Evolutionary conservation across 2,329 filamentous ascomycete genomes (phyloP).

Genomic region (Cladosporium sp.): DNA sequence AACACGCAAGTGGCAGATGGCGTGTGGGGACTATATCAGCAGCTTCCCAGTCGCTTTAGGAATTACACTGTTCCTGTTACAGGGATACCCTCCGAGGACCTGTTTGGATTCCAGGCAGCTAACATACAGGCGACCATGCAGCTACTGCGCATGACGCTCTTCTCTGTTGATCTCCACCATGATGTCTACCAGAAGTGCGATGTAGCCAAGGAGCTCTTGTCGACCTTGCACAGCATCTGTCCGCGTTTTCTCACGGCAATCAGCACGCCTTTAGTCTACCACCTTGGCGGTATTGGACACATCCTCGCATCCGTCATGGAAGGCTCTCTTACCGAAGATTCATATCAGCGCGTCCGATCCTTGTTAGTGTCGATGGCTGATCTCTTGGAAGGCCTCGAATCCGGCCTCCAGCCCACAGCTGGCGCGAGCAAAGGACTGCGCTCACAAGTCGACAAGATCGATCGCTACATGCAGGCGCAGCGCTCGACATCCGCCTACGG

Average conservation of each 20-base stretch:
- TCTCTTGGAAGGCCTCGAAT: conserved; percentile 40
- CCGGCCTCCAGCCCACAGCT: conserved; percentile 34
- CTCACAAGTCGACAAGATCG: conserved; percentile 39
- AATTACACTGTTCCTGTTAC: conserved; percentile 22
- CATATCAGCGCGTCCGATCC: conserved; percentile 37
- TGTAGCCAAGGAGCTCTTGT: conserved; percentile 40
- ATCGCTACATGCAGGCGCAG: conserved; percentile 36
- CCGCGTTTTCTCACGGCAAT: conserved; percentile 43
- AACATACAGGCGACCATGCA: conserved; percentile 46
- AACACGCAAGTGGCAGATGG: conserved; percentile 26
- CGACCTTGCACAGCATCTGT: conserved; percentile 39
- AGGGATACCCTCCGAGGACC: conserved; percentile 32
- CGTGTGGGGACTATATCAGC: conserved; percentile 24
- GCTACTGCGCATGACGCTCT: conserved; percentile 44
- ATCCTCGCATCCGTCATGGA: conserved; percentile 46
- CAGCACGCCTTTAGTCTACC: conserved; percentile 44
- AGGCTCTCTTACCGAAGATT: conserved; percentile 36
- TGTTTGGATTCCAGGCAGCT: conserved; percentile 45
- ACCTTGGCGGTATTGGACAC: conserved; percentile 44
- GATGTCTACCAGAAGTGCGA: conserved; percentile 40
- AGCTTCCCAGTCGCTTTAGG: conserved; percentile 28
- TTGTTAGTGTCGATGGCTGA: conserved; percentile 41
- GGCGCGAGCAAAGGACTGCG: conserved; percentile 37
- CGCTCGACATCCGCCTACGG: conserved; percentile 17
- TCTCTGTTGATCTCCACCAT: conserved; percentile 16